Conservation (phyloP, 129 eudicot species). For the Flaveria trinervia region DNA sequence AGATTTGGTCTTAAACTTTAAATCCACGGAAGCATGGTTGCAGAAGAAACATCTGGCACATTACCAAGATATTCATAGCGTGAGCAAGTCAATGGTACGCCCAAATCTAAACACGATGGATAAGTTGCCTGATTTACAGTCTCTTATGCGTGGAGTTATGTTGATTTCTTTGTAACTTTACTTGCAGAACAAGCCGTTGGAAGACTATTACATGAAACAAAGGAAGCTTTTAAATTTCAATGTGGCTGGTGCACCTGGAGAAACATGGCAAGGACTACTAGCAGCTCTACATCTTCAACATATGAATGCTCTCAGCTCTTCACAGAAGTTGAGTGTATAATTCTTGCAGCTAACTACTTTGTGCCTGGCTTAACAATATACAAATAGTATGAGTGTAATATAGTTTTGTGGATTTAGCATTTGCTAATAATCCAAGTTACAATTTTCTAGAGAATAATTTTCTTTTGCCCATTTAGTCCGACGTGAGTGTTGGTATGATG, state of each 20-base stretch:
- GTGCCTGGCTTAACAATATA: slow-evolving; percentile 27
- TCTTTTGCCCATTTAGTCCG: slow-evolving; percentile 13
- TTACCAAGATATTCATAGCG: slow-evolving; percentile 46
- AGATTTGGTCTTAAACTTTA: slow-evolving; percentile 86
- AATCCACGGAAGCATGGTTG: slow-evolving; percentile 52
- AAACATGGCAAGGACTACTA: slow-evolving; percentile 84
- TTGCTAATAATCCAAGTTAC: slow-evolving; percentile 33
- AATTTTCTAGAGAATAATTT: slow-evolving; percentile 36
- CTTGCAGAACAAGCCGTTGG: slow-evolving; percentile 65
- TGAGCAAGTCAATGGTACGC: slow-evolving; percentile 45
- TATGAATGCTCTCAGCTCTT: slow-evolving; percentile 50
- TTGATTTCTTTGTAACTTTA: not conserved
- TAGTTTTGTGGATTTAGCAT: slow-evolving; percentile 34
- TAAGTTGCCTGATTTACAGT: slow-evolving; percentile 17
- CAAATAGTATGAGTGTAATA: slow-evolving; percentile 33
- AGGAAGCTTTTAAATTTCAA: slow-evolving; percentile 85
- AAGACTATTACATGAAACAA: slow-evolving; percentile 86
- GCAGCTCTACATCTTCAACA: slow-evolving; percentile 92
- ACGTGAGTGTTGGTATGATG: slow-evolving; percentile 27
- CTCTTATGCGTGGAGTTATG: slow-evolving; percentile 7
- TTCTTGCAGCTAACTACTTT: slow-evolving; percentile 26
- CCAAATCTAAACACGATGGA: slow-evolving; percentile 28
- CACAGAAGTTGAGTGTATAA: slow-evolving; percentile 72
- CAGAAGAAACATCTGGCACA: slow-evolving; percentile 40
- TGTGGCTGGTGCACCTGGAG: slow-evolving; percentile 80